Evolutionary conservation across 2,329 filamentous ascomycete species (phyloP).

Genomic region (Aureobasidium sp.): DNA sequence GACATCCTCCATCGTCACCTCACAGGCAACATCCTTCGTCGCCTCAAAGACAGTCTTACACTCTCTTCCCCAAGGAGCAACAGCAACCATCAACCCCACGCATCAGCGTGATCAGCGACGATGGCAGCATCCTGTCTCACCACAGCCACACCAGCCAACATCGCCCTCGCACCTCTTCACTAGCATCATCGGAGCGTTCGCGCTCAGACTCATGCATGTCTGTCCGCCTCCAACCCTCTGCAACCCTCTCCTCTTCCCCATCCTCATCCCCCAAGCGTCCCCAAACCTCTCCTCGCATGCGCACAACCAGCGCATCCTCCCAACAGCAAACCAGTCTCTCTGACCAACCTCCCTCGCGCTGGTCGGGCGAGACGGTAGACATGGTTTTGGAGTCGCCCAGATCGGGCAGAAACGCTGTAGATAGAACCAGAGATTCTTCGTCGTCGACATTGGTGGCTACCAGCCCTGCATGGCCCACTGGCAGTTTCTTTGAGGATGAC

Average conservation of each 20-base stretch:
- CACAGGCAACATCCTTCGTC: neutral
- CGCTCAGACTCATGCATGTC: slow-evolving; percentile 12
- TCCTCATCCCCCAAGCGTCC: neutral
- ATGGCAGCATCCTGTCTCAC: neutral
- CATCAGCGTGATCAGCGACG: neutral
- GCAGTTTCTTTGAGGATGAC: slow-evolving; percentile 11
- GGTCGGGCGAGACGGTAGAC: slow-evolving; percentile 7
- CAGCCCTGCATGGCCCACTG: slow-evolving; percentile 1
- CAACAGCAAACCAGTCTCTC: neutral
- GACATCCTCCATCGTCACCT: neutral
- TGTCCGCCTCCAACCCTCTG: neutral
- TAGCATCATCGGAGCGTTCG: slow-evolving; percentile 5
- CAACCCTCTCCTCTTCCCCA: neutral
- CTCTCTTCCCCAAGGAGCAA: slow-evolving; percentile 8
- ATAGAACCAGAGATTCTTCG: neutral
- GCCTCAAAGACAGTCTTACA: slow-evolving; percentile 3
- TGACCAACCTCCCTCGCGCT: neutral
- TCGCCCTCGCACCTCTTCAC: neutral
- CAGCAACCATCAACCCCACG: neutral
- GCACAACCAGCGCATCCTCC: slow-evolving; percentile 1
- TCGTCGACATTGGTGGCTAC: neutral
- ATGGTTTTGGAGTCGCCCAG: neutral
- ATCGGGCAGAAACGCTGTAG: neutral
- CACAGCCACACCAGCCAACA: neutral
- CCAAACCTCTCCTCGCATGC: slow-evolving; percentile 8